Conservation (phyloP, 805 yeast genomes). For the Saitoella complicata region DNA sequence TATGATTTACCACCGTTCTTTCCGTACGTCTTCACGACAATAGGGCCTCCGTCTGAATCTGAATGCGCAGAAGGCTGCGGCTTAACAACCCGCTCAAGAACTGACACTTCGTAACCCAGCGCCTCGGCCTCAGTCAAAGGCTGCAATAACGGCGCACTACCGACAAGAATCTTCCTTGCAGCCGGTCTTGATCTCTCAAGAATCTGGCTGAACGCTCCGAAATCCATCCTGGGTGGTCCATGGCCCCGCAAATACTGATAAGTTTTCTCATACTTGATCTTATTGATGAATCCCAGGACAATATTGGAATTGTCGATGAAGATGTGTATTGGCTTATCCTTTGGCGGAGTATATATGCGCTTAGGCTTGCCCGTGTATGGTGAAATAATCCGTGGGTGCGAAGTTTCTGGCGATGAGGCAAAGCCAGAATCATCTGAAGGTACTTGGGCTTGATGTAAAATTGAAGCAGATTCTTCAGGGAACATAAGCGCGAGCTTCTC, state of each 20-base stretch:
- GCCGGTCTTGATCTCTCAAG: background rate
- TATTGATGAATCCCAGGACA: background rate
- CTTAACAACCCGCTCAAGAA: background rate
- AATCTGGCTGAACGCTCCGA: background rate
- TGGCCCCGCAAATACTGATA: background rate
- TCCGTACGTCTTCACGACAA: background rate
- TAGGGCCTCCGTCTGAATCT: too few relatives aligned
- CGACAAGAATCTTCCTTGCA: background rate
- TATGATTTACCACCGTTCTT: background rate
- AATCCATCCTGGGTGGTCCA: background rate
- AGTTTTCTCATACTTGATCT: background rate
- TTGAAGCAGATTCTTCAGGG: too few relatives aligned
- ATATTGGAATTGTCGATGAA: background rate
- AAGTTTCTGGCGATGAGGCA: too few relatives aligned
- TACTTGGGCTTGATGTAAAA: too few relatives aligned
- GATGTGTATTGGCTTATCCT: background rate
- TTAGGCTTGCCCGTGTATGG: too few relatives aligned
- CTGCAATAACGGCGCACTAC: background rate
- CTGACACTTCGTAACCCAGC: background rate
- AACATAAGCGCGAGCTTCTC: too few relatives aligned
- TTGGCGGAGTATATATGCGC: background rate
- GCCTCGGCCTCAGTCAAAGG: background rate
- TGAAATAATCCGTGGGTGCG: too few relatives aligned
- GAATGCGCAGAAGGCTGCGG: background rate
- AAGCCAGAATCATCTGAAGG: too few relatives aligned